Evolutionary conservation across 495 filamentous ascomycete species (phyloP), one percentile per base, ranked within the genome.

Genomic region (Staphylotrichum longicolle): DNA sequence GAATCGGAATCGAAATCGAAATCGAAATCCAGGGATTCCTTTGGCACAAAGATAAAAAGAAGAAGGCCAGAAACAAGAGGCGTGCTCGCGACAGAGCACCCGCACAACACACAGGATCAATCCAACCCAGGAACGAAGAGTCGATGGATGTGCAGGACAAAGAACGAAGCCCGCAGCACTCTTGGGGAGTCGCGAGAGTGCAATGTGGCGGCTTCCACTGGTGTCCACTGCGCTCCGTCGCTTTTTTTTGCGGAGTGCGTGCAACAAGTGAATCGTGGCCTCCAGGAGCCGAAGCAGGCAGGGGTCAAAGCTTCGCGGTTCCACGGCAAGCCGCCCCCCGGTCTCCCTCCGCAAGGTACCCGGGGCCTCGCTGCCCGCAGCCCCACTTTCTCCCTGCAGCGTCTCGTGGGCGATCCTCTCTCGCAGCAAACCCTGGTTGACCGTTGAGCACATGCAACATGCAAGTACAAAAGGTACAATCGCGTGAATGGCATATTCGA

Each of bases 191-290:
- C 48, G 57, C 9, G n/a, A 44, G 55, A 54, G 35, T 69, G 66
- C 69, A 64, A 71, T 66, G 70, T 73, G 69, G 70, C 65, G 70
- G 67, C 65, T 71, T 70, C 56, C 61, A 60, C 61, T 62, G 40
- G 37, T 46, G 58, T 46, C 48, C 47, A 20, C 30, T 56, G 33
- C 20, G 42, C 7, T 15, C 41, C 48, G 45, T 54, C 49, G 44
- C 15, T 47, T 63, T 57, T 66, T 66, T 62, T 58, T 54, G 55
- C 46, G 52, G 52, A 41, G 47, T 37, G 20, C 20, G 20, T 10
- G 30, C 47, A 47, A 4, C 52, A 54, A 60, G 63, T 72, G 67
- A 73, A 73, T 73, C 71, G 71, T 75, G 72, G 72, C 72, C 72
- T 75, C 69, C 63, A 73, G 68, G 10, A 10, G 6, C 37, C 37